Evolutionary conservation across 2,329 filamentous ascomycete genomes (phyloP).

Genomic region (Aspergillus hiratsukae): DNA sequence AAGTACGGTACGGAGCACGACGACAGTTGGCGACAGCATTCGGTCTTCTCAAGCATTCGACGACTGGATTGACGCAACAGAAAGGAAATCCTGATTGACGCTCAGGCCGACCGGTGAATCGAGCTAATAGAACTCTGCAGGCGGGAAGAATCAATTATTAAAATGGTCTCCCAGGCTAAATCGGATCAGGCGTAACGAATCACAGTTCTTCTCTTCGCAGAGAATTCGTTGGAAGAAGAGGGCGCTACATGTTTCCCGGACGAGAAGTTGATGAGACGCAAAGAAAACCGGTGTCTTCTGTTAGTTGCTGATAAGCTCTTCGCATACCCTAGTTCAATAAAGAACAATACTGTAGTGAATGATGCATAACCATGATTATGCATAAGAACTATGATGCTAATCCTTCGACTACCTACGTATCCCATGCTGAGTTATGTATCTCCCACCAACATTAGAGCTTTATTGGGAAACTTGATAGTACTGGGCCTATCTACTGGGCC

Average conservation of each 20-base stretch:
- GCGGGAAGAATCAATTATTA: not conserved
- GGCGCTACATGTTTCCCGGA: not conserved
- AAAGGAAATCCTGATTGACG: conserved; percentile 2
- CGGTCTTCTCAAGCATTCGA: conserved; percentile 1
- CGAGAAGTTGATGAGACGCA: not conserved
- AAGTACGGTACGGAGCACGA: not conserved
- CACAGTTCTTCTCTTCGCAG: conserved; percentile 1
- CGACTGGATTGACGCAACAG: not conserved
- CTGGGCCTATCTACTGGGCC: too few species aligned
- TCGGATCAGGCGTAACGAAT: not conserved
- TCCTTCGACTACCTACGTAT: not conserved
- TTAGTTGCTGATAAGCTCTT: not conserved
- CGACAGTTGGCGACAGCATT: not conserved
- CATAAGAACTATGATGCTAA: not conserved
- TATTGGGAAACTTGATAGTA: not conserved
- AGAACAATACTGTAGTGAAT: not conserved
- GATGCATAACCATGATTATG: not conserved
- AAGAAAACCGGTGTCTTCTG: not conserved
- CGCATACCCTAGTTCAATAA: not conserved
- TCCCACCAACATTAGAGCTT: not conserved
- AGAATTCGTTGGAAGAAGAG: not conserved
- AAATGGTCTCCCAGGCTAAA: not conserved
- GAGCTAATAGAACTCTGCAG: conserved; percentile 2
- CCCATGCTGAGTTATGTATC: not conserved
- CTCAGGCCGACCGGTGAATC: conserved; percentile 19